Evolutionary conservation across 225 moss, liverwort and hornwort species (phyloP), one percentile per base, ranked within the genome.

Genomic region (Straminergon stramineum): DNA sequence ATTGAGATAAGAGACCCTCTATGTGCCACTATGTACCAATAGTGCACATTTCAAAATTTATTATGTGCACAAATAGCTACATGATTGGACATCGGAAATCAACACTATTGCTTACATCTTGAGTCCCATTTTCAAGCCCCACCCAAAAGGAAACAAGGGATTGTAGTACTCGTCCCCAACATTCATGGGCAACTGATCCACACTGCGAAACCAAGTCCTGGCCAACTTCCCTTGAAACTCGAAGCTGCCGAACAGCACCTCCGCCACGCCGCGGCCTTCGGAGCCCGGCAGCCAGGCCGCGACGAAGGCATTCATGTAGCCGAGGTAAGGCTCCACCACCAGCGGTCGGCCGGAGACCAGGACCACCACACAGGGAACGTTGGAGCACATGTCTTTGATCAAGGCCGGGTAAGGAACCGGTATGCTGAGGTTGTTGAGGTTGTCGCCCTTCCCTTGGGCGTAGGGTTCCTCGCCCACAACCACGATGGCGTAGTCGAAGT

Each of bases 131-230:
- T 79, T 91, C 87, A 96, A 91, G 48, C 98, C 98, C 85, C 92
- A 95, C 15, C 96, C 98, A n/a, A 93, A 97, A 6, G 97, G 93
- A 79, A 98, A 98, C 65, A 98, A 91, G 30, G 97, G 97, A 86
- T 95, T 92, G 83, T 97, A 98, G 14, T 92, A 84, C 37, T 81
- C 52, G 61, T 96, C 95, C 9, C 96, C 97, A 7, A 97, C 91
- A 62, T 96, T 97, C 95, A 98, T 96, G 12, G 98, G 98, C 88
- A 98, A 88, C 82, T 98, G 97, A 22, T 94, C 88, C 4, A 93
- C 95, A 1, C 57, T 66, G 3, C 92, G 93, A 87, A 98, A 96
- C 98, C 96, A 98, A 13, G 98, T 95, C 37, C 92, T 84, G 3
- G 98, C 90, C 58, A 91, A 64, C 41, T 41, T 93, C 32, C 96